Base-by-base conservation (phyloP, 345 rosid species). In the Eucalyptus marginata region DNA sequence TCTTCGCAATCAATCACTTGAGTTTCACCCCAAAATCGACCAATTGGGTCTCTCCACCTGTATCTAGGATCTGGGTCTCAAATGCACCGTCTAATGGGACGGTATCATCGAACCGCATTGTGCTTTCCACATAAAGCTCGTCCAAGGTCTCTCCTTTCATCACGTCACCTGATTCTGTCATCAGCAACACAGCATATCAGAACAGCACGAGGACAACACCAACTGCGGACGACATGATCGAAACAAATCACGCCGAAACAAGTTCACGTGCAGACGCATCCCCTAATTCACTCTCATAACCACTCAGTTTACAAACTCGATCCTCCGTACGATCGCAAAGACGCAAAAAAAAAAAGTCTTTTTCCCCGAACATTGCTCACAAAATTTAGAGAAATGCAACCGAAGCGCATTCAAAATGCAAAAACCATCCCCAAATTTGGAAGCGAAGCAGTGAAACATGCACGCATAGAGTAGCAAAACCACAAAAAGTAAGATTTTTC, bases 31-130 rank as follows among this genome's bases (percentile, higher is more conserved):
- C 88, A 4, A 86, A 86, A 58, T 89, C 24, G 15, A 62, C 89
- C 86, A 24, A 80, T 86, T 89, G 91, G 52, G 89, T 91, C 83
- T 36, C 88, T 52, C 80, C 90, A 22, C 81, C 47, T 40, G 8
- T 36, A 89, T 87, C 68, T 49, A 90, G 22, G 14, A 86, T 87
- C 88, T 92, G 94, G 51, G 94, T 92, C 91, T 92, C 93, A 44
- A 79, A 91, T 22, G 81, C 91, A 79, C 89, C 92, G 22, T 92
- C 92, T 88, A 76, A 76, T 40, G 88, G 86, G 81, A 88, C 86
- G 54, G 86, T 91, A 87, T 92, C 93, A 88, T 89, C 89, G 47
- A 86, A 87, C 36, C 10, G 87, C 36, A n/a, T n/a, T 5, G 59
- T 86, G 56, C 89, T 43, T 46, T 76, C 88, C 25, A 7, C 58